These are phyloP conservation scores for Aspergillus kassunensis DNA, from an alignment of 495 filamentous ascomycete species.

Conservation along the genomic window DNA sequence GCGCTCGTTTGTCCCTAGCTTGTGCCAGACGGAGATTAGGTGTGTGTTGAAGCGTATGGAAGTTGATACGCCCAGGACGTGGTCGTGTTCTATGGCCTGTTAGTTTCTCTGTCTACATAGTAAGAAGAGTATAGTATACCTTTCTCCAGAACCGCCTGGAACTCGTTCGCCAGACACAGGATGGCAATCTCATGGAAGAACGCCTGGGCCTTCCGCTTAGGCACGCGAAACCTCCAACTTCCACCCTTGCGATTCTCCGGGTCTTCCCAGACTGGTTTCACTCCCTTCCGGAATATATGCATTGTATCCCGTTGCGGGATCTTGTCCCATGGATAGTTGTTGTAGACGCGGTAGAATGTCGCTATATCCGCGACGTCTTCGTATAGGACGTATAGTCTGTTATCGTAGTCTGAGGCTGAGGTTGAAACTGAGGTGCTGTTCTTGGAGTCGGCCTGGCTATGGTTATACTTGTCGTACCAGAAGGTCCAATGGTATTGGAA, in stretches of 20 bases:
- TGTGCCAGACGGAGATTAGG: constrained; percentile 85
- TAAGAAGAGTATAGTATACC: constrained; percentile 45
- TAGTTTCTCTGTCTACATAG: background rate
- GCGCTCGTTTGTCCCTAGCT: constrained; percentile 63
- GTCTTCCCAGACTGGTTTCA: constrained; percentile 89
- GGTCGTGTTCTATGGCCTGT: constrained; percentile 56
- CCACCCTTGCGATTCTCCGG: constrained; percentile 76
- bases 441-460: constrained; percentile 28
- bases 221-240: constrained; percentile 82
- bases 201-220: constrained; percentile 64
- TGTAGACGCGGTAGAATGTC: constrained; percentile 85
- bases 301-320: constrained; percentile 77
- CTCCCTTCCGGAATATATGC: constrained; percentile 84
- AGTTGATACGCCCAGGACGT: constrained; percentile 60
- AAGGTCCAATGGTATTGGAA: constrained; percentile 55
- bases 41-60: constrained; percentile 63
- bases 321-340: constrained; percentile 75
- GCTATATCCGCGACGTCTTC: constrained; percentile 68
- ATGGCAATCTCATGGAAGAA: constrained; percentile 79
- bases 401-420: constrained; percentile 55
- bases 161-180: constrained; percentile 78
- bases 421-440: too few species aligned
- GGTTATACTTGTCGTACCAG: constrained; percentile 57
- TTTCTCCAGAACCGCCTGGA: constrained; percentile 70
- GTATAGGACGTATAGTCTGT: constrained; percentile 62